Percentiles rank a stretch among this genome's conserved stretches.
phyloP scores from a whole-genome alignment of 2,329 filamentous ascomycete genomes.

The Emmonsiellopsis sp. region DNA sequence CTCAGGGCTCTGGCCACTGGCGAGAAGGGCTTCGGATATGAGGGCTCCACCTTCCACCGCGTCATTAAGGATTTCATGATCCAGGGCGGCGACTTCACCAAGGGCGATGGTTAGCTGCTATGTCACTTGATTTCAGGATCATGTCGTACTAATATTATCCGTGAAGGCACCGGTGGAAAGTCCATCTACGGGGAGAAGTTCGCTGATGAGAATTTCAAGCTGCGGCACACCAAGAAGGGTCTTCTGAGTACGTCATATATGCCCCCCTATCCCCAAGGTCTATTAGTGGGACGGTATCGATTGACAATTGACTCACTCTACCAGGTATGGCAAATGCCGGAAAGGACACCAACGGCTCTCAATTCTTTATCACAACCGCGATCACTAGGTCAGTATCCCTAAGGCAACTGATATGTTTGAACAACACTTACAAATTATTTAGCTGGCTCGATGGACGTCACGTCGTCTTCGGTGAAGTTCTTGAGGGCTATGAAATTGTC shows the following conservation, averaged over 20 bases:
- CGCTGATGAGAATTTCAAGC: slow-evolving; percentile 62
- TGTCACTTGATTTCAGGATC: too few relatives aligned
- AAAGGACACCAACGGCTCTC: slow-evolving; percentile 56
- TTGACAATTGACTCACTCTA: slow-evolving; percentile 1
- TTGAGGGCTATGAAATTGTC: slow-evolving; percentile 59
- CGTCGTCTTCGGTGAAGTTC: slow-evolving; percentile 61
- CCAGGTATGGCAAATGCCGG: slow-evolving; percentile 57
- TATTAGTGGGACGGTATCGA: background rate
- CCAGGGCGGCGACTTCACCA: slow-evolving; percentile 60
- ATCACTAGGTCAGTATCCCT: slow-evolving; percentile 39
- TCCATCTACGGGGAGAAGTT: slow-evolving; percentile 61
- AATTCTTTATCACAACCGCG: slow-evolving; percentile 60
- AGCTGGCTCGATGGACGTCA: slow-evolving; percentile 56
- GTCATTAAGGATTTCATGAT: slow-evolving; percentile 66
- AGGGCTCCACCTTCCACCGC: slow-evolving; percentile 59
- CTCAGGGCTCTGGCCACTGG: slow-evolving; percentile 51
- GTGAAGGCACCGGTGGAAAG: slow-evolving; percentile 53
- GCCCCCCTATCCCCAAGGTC: background rate
- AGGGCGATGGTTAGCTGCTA: slow-evolving; percentile 42
- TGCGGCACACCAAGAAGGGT: slow-evolving; percentile 58
- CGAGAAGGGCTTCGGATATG: slow-evolving; percentile 59
- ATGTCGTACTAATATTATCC: background rate
- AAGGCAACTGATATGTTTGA: background rate
- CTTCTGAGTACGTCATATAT: slow-evolving; percentile 44
- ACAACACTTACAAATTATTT: slow-evolving; percentile 1